Conservation (phyloP, 192 early-diverging fungal genomes). For the Umbelopsis ramanniana region DNA sequence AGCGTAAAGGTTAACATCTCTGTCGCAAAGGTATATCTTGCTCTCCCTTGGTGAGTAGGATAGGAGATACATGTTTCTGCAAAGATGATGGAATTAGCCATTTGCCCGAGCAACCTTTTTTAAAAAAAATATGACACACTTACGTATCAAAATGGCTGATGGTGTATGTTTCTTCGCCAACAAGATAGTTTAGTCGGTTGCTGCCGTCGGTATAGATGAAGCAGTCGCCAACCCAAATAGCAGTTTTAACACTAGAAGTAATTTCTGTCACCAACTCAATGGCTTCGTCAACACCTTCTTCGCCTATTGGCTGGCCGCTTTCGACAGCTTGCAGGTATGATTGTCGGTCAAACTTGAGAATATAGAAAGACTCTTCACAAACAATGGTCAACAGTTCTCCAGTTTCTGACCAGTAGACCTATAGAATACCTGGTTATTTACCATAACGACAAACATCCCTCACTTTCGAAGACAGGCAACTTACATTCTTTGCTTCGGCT, state of each 20-base stretch:
- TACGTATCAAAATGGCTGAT: conserved; percentile 95
- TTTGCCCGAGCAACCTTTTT: background rate
- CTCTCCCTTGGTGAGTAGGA: conserved; percentile 95
- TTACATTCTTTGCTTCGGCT: conserved; percentile 78
- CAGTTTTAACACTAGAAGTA: conserved; percentile 88
- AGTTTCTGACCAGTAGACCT: conserved; percentile 94
- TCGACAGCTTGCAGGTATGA: conserved; percentile 78
- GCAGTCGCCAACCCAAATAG: conserved; percentile 98
- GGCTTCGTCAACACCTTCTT: conserved; percentile 97
- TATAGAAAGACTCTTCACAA: conserved; percentile 92
- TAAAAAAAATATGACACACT: conserved; percentile 28
- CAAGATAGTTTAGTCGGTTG: conserved; percentile 95
- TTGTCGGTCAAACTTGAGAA: conserved; percentile 91
- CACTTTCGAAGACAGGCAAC: conserved; percentile 9
- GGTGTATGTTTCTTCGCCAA: conserved; percentile 92
- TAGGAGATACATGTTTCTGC: conserved; percentile 83
- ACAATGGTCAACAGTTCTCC: conserved; percentile 92
- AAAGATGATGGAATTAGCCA: background rate
- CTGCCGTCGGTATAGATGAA: conserved; percentile 94
- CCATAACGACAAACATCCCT: background rate
- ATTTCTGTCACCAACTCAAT: conserved; percentile 96
- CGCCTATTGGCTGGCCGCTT: conserved; percentile 69
- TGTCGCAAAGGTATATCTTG: conserved; percentile 93
- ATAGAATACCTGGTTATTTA: background rate
- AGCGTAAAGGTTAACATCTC: conserved; percentile 86